Base-by-base conservation (phyloP, 208 protist species). In the Leishmania guyanensis region DNA sequence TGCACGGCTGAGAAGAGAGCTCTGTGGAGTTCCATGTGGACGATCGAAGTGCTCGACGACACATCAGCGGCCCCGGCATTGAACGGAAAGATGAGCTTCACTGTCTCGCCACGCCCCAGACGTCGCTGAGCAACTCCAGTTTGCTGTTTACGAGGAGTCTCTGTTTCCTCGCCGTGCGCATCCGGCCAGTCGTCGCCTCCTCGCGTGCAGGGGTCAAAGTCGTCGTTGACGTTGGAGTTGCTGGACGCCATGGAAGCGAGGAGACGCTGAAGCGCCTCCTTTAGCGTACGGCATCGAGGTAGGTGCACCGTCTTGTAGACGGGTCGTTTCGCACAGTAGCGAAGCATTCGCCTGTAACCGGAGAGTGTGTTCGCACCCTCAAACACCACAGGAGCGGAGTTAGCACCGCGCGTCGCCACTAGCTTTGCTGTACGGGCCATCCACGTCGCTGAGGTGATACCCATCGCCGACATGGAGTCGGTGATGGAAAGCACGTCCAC, bases 311-410 rank as follows among this genome's bases (percentile, higher is more conserved):
- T 78, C 75, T 16, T 78, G 75, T 68, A 56, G 39, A 69, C 65
- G n/a, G 77, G 53, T 10, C 72, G 12, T 58, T 81, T 80, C 9
- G 48, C 16, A 17, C 73, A 80, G 53, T 73, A 84, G 50, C 78
- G 80, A 12, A 88, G 71, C 72, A 88, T 39, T 58, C 26, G 36
- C 1, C 9, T 62, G 48, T 82, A 80, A 8, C 84, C 84, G 6
- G 56, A 17, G 17, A 82, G 46, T 1, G 53, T 84, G 6, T 62
- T 69, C 29, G 84, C 22, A 3, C 62, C 26, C 16, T 73, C 39
- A 69, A 76, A 82, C 68, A 80, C 33, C 51, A 77, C 54, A 54
- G 76, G 56, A 39, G 26, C 17, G 39, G 39, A n/a, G 33, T 39
- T 39, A n/a, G 29, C 9, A 3, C 16, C 16, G 5, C 73, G 56